Conservation (phyloP, 2,329 filamentous ascomycete species). For the Pseudophaeomoniella oleicola region DNA sequence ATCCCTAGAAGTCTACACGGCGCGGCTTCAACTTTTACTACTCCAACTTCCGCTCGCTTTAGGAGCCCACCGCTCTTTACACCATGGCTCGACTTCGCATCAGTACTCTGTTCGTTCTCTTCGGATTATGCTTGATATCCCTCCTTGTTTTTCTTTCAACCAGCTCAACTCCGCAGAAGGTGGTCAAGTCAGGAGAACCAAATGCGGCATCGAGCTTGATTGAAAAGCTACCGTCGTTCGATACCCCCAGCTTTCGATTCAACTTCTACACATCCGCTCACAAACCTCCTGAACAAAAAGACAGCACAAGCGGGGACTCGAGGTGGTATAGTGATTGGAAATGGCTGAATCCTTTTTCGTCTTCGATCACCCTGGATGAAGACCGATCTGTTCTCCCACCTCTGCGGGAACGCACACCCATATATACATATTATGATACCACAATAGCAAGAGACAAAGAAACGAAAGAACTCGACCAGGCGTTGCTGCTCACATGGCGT, state of each 20-base stretch:
- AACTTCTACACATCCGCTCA: slow-evolving; percentile 59
- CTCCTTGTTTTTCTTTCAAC: background rate
- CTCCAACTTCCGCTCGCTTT: background rate
- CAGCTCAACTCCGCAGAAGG: background rate
- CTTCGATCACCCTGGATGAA: slow-evolving; percentile 63
- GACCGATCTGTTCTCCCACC: slow-evolving; percentile 72
- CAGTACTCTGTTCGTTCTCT: background rate
- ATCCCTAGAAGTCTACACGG: background rate
- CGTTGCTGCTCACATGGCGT: slow-evolving; percentile 73
- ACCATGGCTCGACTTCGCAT: slow-evolving; percentile 1
- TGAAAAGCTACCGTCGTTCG: slow-evolving; percentile 26
- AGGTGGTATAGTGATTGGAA: slow-evolving; percentile 83
- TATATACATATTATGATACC: slow-evolving; percentile 86
- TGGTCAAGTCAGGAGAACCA: background rate
- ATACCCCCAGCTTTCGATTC: slow-evolving; percentile 37
- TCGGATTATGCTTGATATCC: slow-evolving; percentile 1
- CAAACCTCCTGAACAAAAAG: slow-evolving; percentile 57
- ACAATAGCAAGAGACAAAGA: slow-evolving; percentile 47
- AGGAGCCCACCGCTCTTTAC: background rate
- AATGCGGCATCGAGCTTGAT: background rate
- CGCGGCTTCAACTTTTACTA: background rate
- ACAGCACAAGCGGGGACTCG: slow-evolving; percentile 63
- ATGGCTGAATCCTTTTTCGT: slow-evolving; percentile 85
- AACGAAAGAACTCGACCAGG: slow-evolving; percentile 57
- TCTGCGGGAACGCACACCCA: slow-evolving; percentile 50